phyloP scores from a whole-genome alignment of 306 rosid genomes.

The Astragalus glycyphyllos region DNA sequence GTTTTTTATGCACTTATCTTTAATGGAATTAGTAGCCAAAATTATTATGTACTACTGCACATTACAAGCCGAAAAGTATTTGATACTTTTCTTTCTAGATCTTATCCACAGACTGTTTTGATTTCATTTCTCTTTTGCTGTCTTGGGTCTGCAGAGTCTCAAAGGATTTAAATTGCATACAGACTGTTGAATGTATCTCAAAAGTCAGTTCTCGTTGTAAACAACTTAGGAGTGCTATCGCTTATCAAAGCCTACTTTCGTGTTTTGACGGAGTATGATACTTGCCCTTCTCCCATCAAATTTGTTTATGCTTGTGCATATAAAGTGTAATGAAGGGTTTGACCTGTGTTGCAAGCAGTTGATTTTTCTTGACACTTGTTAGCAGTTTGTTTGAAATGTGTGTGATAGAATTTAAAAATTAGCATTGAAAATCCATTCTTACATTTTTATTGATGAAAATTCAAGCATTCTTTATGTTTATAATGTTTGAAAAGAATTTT shows the following conservation, averaged over 20 bases:
- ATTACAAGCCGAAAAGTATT: constrained; percentile 22
- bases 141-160: constrained; percentile 64
- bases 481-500: too few relatives aligned
- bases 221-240: constrained; percentile 70
- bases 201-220: constrained; percentile 62
- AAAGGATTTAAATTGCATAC: constrained; percentile 74
- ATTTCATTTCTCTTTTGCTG: constrained; percentile 36
- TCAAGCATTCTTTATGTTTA: neutral
- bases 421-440: constrained; percentile 2
- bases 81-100: constrained; percentile 34
- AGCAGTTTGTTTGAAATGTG: neutral
- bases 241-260: constrained; percentile 71
- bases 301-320: constrained; percentile 24
- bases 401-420: constrained; percentile 16
- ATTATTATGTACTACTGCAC: constrained; percentile 6
- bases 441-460: constrained; percentile 12
- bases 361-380: neutral
- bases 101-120: constrained; percentile 25
- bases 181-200: constrained; percentile 77
- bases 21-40: neutral
- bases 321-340: neutral
- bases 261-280: constrained; percentile 66
- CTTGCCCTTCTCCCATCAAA: constrained; percentile 33
- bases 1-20: neutral
- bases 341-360: constrained; percentile 4